Base-by-base conservation (phyloP, 768 basidiomycete species). In the Lentinus tigrinus region DNA sequence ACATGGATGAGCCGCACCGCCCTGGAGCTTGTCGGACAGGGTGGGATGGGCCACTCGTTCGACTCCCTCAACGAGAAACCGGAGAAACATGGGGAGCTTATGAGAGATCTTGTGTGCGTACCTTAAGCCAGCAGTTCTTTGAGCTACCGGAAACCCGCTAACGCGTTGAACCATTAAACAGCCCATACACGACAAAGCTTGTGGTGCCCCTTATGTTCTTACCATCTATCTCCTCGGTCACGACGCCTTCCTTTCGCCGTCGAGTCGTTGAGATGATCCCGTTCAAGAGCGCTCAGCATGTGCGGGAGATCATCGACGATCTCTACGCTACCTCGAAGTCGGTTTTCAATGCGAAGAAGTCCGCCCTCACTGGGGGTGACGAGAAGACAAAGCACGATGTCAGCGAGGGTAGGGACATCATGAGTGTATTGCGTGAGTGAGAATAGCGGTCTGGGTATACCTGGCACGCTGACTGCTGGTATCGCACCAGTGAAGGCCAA, bases 341-440 rank as follows among this genome's bases (percentile, higher is more conserved):
- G 1, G 78, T 83, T 40, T 65, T 81, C 44, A 63, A 70, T 47
- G 64, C 69, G 49, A 77, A 78, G 61, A 70, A 74, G 53, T 55
- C 52, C 26, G 70, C 71, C 50, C 31, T 60, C 74, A 38, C 51
- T 8, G 37, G 47, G 27, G 65, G 58, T 24, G 39, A 74, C 16
- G 69, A 69, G 17, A 65, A 67, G 4, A 54, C 68, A 53, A 23
- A 53, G 53, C 43, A 68, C 57, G 50, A 67, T 57, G 60, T 69
- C 59, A 42, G 60, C 47, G 40, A 72, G 67, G 72, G 62, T 14
- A 81, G 76, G 57, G 81, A 82, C 67, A 75, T 83, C 23, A 80
- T 81, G 52, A 80, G 77, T 54, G 70, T 78, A 34, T 68, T 83
- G 42, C 64, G 81, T 82, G 59, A 63, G 78, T 47, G 4, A n/a